A percentile compares a stretch with the other conserved stretches of the same genome.
Evolutionary conservation across 164 flowering plant genomes (phyloP).

Genomic region (Brasenia schreberi): DNA sequence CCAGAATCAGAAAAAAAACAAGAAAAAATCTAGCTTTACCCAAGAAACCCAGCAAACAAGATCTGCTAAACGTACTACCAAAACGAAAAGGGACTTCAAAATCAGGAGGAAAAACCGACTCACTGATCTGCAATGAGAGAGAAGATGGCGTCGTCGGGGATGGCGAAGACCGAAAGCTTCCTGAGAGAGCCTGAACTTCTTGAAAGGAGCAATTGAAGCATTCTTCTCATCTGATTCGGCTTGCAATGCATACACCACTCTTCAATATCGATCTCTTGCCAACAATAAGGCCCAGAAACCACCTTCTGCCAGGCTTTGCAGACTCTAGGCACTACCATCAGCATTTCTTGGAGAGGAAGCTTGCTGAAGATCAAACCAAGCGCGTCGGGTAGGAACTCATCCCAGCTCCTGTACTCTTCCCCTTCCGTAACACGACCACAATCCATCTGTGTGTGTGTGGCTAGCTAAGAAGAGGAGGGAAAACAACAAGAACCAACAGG

Average conservation of each 20-base stretch:
- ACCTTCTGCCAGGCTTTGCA: conserved; percentile 78
- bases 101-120: conserved; percentile 8
- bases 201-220: conserved; percentile 45
- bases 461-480: not conserved
- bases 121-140: conserved; percentile 63
- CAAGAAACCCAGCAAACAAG: no score
- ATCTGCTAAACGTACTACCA: no score
- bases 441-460: not conserved
- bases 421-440: conserved; percentile 30
- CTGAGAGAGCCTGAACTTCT: conserved; percentile 56
- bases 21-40: no score
- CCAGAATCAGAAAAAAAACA: no score
- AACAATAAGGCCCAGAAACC: conserved; percentile 76
- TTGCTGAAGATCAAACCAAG: conserved; percentile 64
- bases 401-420: conserved; percentile 48
- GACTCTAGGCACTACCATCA: conserved; percentile 70
- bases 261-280: conserved; percentile 90
- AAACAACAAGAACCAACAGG: not conserved
- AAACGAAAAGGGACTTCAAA: no score
- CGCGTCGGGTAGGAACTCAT: conserved; percentile 67
- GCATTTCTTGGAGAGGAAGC: conserved; percentile 48
- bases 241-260: conserved; percentile 44
- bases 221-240: conserved; percentile 31
- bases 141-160: conserved; percentile 20
- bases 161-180: conserved; percentile 37